A percentile compares a stretch with the other conserved stretches of the same genome.
Conservation (phyloP, 371 early-diverging fungal genomes). For the Amoeboaphelidium occidentale region DNA sequence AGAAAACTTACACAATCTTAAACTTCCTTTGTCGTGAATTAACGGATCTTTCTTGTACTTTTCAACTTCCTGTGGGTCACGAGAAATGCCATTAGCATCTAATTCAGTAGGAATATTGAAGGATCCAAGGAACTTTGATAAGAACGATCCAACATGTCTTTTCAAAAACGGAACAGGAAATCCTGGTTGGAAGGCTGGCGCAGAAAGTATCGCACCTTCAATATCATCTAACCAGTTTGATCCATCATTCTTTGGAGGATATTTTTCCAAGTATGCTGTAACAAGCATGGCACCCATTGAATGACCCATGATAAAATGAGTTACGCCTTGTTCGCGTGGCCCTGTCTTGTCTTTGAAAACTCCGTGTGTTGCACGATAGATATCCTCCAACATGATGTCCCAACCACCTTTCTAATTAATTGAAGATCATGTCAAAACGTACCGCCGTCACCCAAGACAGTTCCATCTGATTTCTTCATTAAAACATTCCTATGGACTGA, state of each 20-base stretch:
- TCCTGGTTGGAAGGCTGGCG: not conserved
- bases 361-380: constrained; percentile 1
- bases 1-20: constrained; percentile 14
- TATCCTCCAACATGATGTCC: not conserved
- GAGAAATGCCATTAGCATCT: not conserved
- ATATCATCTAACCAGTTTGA: too few relatives aligned
- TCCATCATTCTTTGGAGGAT: not conserved
- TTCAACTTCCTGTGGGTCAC: constrained; percentile 16
- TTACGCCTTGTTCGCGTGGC: constrained; percentile 9
- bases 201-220: not conserved
- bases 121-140: not conserved
- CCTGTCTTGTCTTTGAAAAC: constrained; percentile 9
- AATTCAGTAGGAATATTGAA: not conserved
- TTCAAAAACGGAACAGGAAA: not conserved
- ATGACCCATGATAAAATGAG: constrained; percentile 34
- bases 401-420: too few relatives aligned
- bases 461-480: too few relatives aligned
- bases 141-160: not conserved
- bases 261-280: not conserved
- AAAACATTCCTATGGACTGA: too few relatives aligned
- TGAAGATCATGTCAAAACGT: too few relatives aligned
- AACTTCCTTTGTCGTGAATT: constrained; percentile 19
- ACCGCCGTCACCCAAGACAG: too few relatives aligned
- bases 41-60: constrained; percentile 25
- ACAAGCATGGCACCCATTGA: constrained; percentile 13